Percentiles rank a stretch among this genome's conserved stretches.
Conservation (phyloP, 2,329 filamentous ascomycete genomes). For the Cercospora sojina region DNA sequence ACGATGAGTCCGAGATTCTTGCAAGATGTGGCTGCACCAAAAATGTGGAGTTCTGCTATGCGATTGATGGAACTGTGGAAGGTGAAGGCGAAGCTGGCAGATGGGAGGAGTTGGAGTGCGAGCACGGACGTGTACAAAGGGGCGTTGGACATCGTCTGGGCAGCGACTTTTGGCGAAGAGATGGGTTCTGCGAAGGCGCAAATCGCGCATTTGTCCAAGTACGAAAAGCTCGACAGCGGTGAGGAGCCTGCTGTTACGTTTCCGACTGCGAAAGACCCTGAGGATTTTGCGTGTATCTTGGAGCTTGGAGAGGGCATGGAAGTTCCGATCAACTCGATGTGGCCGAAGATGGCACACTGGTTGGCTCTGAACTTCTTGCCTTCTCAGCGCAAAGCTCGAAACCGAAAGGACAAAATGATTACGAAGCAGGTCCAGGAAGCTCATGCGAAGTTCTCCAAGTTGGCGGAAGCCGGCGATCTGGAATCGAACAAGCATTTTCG, state of each 20-base stretch:
- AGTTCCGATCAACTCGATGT: conserved; percentile 24
- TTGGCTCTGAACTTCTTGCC: conserved; percentile 23
- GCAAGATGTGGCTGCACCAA: conserved; percentile 33
- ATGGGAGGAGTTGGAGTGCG: conserved; percentile 38
- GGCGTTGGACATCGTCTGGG: conserved; percentile 44
- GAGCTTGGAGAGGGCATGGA: conserved; percentile 27
- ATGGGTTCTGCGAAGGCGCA: conserved; percentile 32
- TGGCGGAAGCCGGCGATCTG: conserved; percentile 33
- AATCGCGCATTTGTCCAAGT: conserved; percentile 12
- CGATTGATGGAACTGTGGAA: conserved; percentile 38
- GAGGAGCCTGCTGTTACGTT: conserved; percentile 20
- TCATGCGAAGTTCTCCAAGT: conserved; percentile 30
- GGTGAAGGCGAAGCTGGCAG: conserved; percentile 33
- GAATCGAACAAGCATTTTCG: conserved; percentile 25
- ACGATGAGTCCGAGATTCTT: conserved; percentile 35
- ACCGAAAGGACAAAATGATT: conserved; percentile 37
- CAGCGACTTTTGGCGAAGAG: conserved; percentile 40
- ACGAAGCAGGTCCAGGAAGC: conserved; percentile 37
- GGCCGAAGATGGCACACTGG: conserved; percentile 31
- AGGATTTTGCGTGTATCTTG: conserved; percentile 28
- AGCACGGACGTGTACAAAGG: conserved; percentile 39
- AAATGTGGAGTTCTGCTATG: conserved; percentile 29
- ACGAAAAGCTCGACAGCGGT: conserved; percentile 7
- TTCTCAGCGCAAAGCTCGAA: conserved; percentile 13
- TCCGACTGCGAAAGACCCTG: conserved; percentile 25